Conservation (phyloP, 495 filamentous ascomycete genomes). For the Bryoglossum gracile region DNA sequence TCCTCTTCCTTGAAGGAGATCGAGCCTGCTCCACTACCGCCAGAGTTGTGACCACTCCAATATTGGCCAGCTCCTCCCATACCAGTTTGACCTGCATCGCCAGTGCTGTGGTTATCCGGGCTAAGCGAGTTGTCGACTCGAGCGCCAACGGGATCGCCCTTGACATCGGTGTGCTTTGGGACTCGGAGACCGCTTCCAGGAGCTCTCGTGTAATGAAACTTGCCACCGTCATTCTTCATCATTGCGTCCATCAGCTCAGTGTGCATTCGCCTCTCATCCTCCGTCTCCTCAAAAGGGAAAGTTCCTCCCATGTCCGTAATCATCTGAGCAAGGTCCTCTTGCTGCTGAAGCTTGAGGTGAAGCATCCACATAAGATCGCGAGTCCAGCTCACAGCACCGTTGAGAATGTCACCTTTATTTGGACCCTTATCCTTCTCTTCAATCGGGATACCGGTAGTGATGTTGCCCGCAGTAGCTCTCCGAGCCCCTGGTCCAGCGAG, state of each 20-base stretch:
- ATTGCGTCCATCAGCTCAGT: constrained; percentile 82
- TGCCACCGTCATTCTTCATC: constrained; percentile 61
- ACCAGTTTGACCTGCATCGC: constrained; percentile 45
- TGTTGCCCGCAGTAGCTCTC: constrained; percentile 74
- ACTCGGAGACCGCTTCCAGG: constrained; percentile 81
- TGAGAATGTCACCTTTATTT: constrained; percentile 97
- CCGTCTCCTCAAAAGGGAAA: constrained; percentile 76
- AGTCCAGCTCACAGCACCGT: constrained; percentile 94
- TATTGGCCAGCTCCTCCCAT: constrained; percentile 49
- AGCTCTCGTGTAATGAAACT: constrained; percentile 76
- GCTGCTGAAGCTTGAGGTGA: constrained; percentile 77
- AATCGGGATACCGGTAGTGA: constrained; percentile 80
- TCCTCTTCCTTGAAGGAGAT: constrained; percentile 87
- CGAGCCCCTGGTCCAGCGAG: constrained; percentile 79
- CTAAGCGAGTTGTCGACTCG: constrained; percentile 56
- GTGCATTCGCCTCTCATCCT: constrained; percentile 93
- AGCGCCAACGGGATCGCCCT: constrained; percentile 59
- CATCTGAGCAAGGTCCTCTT: constrained; percentile 70
- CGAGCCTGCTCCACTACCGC: constrained; percentile 43
- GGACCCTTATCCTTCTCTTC: constrained; percentile 99
- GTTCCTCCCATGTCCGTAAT: constrained; percentile 62
- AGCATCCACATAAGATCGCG: constrained; percentile 97
- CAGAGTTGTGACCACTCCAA: constrained; percentile 62
- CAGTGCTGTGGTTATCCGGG: constrained; percentile 57
- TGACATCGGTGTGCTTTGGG: constrained; percentile 85